A percentile compares a stretch with the other conserved stretches of the same genome.
Evolutionary conservation across 2,329 filamentous ascomycete genomes (phyloP).

Genomic region (Neofusicoccum umdonicola): DNA sequence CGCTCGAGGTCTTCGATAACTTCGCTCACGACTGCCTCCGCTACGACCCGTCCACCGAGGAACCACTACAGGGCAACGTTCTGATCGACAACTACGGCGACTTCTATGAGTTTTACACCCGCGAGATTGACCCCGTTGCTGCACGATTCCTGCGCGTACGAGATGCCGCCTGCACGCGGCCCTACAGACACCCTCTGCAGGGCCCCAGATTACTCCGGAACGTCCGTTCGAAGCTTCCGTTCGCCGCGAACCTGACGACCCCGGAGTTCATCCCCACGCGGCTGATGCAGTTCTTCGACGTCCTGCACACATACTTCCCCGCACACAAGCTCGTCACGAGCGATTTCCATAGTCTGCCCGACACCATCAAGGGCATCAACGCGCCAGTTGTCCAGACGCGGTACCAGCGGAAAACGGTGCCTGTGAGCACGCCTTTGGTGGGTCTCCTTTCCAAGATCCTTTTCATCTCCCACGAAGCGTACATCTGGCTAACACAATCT

Average conservation of each 20-base stretch:
- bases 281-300: conserved; percentile 95
- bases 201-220: conserved; percentile 56
- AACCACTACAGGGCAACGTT: conserved; percentile 83
- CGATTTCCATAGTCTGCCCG: conserved; percentile 84
- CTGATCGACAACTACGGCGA: conserved; percentile 82
- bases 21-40: conserved; percentile 93
- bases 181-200: conserved; percentile 62
- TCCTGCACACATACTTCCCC: conserved; percentile 84
- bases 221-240: conserved; percentile 64
- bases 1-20: conserved; percentile 98
- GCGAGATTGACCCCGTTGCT: conserved; percentile 75
- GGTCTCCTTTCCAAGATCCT: conserved; percentile 32
- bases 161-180: conserved; percentile 63
- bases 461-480: no score
- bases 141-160: conserved; percentile 81
- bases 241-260: conserved; percentile 70
- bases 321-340: conserved; percentile 83
- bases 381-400: conserved; percentile 95
- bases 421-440: conserved; percentile 87
- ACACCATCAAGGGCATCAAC: conserved; percentile 80
- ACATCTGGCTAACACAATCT: neutral
- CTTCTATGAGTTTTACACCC: conserved; percentile 91
- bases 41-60: conserved; percentile 78
- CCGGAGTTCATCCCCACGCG: conserved; percentile 94
- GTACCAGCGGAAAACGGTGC: conserved; percentile 81